Evolutionary conservation across 208 protist species (phyloP).

Genomic region (Trichomonas gallinae): DNA sequence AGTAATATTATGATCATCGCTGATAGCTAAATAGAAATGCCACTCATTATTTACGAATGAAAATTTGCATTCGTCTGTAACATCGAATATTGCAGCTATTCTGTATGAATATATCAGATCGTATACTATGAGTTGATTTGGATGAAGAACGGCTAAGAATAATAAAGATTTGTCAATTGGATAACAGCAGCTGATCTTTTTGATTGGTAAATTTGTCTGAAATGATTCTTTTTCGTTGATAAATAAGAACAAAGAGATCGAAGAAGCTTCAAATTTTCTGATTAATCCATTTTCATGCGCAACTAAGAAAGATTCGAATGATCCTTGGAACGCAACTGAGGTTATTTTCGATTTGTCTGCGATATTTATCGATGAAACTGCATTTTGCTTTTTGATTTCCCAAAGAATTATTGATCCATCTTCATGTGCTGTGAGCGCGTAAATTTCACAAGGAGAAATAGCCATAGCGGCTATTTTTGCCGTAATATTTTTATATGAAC

Average conservation of each 20-base stretch:
- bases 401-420: background rate
- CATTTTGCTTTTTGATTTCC: background rate
- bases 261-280: background rate
- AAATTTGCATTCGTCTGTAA: background rate
- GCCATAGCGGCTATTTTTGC: background rate
- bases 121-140: background rate
- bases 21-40: background rate
- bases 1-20: background rate
- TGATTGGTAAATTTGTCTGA: background rate
- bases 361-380: background rate
- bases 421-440: background rate
- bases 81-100: background rate
- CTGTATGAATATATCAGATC: background rate
- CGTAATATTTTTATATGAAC: background rate
- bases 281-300: background rate
- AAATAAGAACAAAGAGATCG: background rate
- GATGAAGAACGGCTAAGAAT: background rate
- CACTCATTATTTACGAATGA: background rate
- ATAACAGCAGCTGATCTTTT: background rate
- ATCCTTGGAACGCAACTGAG: background rate
- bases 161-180: background rate
- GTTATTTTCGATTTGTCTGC: background rate
- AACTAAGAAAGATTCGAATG: background rate
- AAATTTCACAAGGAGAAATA: background rate
- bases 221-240: background rate